Conservation (phyloP, 2,329 filamentous ascomycete species). For the Tolypocladium pustulatum region DNA sequence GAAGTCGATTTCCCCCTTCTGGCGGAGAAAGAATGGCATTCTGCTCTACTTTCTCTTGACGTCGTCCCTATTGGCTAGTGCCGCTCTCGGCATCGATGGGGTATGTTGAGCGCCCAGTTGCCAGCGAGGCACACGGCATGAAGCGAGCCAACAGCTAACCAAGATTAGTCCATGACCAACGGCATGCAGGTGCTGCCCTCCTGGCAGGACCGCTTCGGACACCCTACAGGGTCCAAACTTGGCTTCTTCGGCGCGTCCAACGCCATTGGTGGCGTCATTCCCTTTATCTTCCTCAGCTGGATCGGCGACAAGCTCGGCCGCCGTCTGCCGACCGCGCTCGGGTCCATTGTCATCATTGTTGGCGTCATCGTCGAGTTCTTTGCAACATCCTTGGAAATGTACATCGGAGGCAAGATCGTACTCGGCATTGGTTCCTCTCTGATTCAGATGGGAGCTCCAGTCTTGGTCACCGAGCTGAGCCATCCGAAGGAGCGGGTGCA, state of each 20-base stretch:
- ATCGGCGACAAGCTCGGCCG: slow-evolving; percentile 24
- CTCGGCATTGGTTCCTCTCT: slow-evolving; percentile 24
- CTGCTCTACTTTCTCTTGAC: slow-evolving; percentile 31
- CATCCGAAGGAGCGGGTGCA: slow-evolving; percentile 28
- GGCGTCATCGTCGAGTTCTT: slow-evolving; percentile 26
- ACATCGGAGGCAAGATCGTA: slow-evolving; percentile 26
- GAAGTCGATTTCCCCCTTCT: slow-evolving; percentile 19
- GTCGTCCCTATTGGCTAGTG: slow-evolving; percentile 29
- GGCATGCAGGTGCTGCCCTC: slow-evolving; percentile 25
- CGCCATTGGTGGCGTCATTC: slow-evolving; percentile 27
- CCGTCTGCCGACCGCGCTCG: slow-evolving; percentile 21
- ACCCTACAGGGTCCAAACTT: slow-evolving; percentile 24
- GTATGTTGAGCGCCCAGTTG: slow-evolving; percentile 14
- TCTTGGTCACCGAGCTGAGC: slow-evolving; percentile 30
- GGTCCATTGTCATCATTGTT: slow-evolving; percentile 26
- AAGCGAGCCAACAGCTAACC: neutral
- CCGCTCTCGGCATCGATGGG: slow-evolving; percentile 30
- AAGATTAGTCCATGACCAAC: slow-evolving; percentile 25
- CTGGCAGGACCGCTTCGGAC: slow-evolving; percentile 26
- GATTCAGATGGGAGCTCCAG: slow-evolving; percentile 30
- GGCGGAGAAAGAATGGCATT: slow-evolving; percentile 28
- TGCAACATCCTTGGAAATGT: slow-evolving; percentile 23
- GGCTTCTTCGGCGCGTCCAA: slow-evolving; percentile 29
- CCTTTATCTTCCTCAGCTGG: slow-evolving; percentile 24
- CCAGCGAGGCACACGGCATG: neutral